These are phyloP conservation scores for Schwanniomyces occidentalis DNA, from an alignment of 805 yeast genomes.

Conservation along the genomic window DNA sequence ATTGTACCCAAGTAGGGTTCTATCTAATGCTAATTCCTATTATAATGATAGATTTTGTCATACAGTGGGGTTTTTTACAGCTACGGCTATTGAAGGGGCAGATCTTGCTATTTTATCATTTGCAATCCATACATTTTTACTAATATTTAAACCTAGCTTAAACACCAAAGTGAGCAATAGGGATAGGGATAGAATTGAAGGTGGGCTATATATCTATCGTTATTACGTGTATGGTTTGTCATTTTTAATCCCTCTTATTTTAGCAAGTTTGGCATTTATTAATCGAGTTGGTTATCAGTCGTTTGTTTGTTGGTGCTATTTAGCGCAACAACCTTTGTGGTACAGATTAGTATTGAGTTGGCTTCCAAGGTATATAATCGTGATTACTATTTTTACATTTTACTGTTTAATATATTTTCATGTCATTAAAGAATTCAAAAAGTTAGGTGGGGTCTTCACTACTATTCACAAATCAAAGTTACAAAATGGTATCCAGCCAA, in stretches of 20 bases:
- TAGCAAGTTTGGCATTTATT: slow-evolving; percentile 75
- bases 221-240: slow-evolving; percentile 58
- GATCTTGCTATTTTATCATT: slow-evolving; percentile 80
- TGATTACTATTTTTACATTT: slow-evolving; percentile 59
- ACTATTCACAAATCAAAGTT: slow-evolving; percentile 27
- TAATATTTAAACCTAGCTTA: slow-evolving; percentile 64
- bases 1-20: slow-evolving; percentile 64
- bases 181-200: slow-evolving; percentile 50
- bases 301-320: slow-evolving; percentile 73
- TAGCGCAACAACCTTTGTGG: slow-evolving; percentile 75
- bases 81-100: slow-evolving; percentile 79
- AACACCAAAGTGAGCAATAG: slow-evolving; percentile 37
- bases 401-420: slow-evolving; percentile 73
- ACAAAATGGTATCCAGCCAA: too few species aligned
- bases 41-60: slow-evolving; percentile 54
- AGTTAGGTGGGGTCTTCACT: slow-evolving; percentile 49
- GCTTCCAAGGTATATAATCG: slow-evolving; percentile 75
- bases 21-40: slow-evolving; percentile 44
- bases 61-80: slow-evolving; percentile 78
- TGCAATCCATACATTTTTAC: slow-evolving; percentile 77
- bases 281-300: slow-evolving; percentile 55
- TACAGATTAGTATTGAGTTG: slow-evolving; percentile 72
- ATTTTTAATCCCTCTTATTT: slow-evolving; percentile 58
- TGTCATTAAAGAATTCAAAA: slow-evolving; percentile 62
- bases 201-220: slow-evolving; percentile 68